phyloP scores from a whole-genome alignment of 306 rosid species.

The Begonia masoniana region DNA sequence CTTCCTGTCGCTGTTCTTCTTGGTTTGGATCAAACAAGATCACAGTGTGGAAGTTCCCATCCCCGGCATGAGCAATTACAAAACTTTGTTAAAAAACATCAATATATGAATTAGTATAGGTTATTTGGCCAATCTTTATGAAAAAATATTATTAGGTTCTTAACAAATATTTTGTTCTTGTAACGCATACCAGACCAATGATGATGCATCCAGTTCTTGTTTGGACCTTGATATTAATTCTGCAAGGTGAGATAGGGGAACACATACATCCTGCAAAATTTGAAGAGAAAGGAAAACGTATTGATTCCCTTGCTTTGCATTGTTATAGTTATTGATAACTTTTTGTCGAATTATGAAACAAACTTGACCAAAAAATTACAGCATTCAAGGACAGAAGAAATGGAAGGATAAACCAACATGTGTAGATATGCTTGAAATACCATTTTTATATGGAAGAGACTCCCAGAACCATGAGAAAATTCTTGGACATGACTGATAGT shows the following conservation, averaged over 20 bases:
- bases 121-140: constrained; percentile 17
- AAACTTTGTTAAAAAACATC: constrained; percentile 16
- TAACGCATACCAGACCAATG: constrained; percentile 62
- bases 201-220: constrained; percentile 61
- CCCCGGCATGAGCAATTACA: constrained; percentile 91
- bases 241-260: constrained; percentile 81
- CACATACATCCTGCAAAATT: constrained; percentile 74
- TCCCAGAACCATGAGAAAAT: no score
- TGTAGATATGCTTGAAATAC: no score
- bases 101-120: no score
- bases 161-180: constrained; percentile 6
- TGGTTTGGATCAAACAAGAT: constrained; percentile 64
- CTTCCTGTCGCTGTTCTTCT: constrained; percentile 64
- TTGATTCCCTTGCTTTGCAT: background rate
- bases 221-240: constrained; percentile 78
- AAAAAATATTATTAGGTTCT: background rate
- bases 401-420: no score
- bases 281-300: background rate
- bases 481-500: no score
- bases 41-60: constrained; percentile 85
- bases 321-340: no score
- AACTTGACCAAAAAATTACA: no score
- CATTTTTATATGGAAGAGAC: no score
- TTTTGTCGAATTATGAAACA: no score
- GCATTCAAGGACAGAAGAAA: no score